Evolutionary conservation across 208 protist genomes (phyloP).

Genomic region (Crithidia sp.): DNA sequence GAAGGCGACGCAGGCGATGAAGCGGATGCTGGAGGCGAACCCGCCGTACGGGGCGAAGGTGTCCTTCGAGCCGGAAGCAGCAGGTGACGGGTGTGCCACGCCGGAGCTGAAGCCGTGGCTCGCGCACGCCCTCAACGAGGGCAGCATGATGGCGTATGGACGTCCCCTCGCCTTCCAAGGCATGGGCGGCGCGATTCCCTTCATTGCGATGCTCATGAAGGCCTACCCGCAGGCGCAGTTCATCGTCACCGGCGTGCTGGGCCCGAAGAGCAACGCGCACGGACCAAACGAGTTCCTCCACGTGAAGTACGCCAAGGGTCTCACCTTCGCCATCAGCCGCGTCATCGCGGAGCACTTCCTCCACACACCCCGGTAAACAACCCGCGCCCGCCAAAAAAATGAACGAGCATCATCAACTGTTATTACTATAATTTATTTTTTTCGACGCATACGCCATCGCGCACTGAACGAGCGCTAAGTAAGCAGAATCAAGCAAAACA

Average conservation of each 20-base stretch:
- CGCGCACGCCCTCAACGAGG: conserved; percentile 67
- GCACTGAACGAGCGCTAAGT: too few species aligned
- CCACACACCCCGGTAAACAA: conserved; percentile 42
- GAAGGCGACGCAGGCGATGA: conserved; percentile 54
- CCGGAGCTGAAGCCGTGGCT: conserved; percentile 88
- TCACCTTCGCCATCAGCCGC: conserved; percentile 86
- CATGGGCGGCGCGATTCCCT: conserved; percentile 94
- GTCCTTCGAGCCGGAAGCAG: conserved; percentile 62
- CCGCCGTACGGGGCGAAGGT: conserved; percentile 94
- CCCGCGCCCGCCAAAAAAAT: too few species aligned
- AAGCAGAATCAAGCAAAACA: too few species aligned
- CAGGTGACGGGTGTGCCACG: conserved; percentile 85
- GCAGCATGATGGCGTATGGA: conserved; percentile 83
- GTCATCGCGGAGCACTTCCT: conserved; percentile 82
- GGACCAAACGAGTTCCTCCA: conserved; percentile 96
- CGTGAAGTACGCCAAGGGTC: conserved; percentile 87
- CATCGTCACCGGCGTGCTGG: conserved; percentile 93
- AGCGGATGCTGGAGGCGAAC: conserved; percentile 78
- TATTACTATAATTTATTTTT: too few species aligned
- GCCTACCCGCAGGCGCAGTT: conserved; percentile 94
- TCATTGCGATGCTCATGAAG: conserved; percentile 93
- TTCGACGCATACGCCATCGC: too few species aligned
- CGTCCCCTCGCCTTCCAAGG: conserved; percentile 77
- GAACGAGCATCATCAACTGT: too few species aligned
- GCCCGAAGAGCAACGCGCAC: conserved; percentile 93